Percentiles rank a stretch among this genome's conserved stretches.
Conservation (phyloP, 177 flowering plant genomes). For the Vitis hybrid region DNA sequence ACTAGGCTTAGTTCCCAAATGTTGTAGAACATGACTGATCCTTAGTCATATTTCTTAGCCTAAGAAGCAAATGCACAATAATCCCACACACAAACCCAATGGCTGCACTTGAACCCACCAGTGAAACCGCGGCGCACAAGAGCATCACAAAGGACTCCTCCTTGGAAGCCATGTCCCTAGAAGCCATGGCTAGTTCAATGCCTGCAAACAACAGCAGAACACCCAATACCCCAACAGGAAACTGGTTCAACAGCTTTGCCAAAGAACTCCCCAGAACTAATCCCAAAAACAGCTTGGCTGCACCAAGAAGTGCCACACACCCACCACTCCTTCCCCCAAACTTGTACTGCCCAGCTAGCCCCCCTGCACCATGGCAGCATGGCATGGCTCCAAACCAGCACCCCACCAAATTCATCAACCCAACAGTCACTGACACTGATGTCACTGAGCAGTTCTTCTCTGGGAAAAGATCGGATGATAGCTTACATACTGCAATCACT, state of each 20-base stretch:
- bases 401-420: slow-evolving; percentile 80
- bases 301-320: slow-evolving; percentile 73
- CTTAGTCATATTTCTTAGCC: slow-evolving; percentile 30
- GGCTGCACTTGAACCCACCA: slow-evolving; percentile 77
- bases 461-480: slow-evolving; percentile 62
- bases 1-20: no score
- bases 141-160: slow-evolving; percentile 60
- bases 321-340: slow-evolving; percentile 89
- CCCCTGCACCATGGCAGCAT: slow-evolving; percentile 86
- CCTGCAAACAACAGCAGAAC: slow-evolving; percentile 86
- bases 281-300: slow-evolving; percentile 63
- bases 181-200: slow-evolving; percentile 74
- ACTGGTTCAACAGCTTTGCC: slow-evolving; percentile 53
- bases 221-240: slow-evolving; percentile 78
- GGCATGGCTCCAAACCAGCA: slow-evolving; percentile 97
- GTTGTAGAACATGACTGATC: not conserved
- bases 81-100: slow-evolving; percentile 71
- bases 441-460: slow-evolving; percentile 50
- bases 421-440: slow-evolving; percentile 65
- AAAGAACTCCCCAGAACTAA: slow-evolving; percentile 65
- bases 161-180: slow-evolving; percentile 35
- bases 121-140: slow-evolving; percentile 61
- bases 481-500: slow-evolving; percentile 75
- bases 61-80: slow-evolving; percentile 44
- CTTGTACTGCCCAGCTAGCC: slow-evolving; percentile 88